phyloP scores from a whole-genome alignment of 805 yeast genomes.

The Clavispora santaluciae region DNA sequence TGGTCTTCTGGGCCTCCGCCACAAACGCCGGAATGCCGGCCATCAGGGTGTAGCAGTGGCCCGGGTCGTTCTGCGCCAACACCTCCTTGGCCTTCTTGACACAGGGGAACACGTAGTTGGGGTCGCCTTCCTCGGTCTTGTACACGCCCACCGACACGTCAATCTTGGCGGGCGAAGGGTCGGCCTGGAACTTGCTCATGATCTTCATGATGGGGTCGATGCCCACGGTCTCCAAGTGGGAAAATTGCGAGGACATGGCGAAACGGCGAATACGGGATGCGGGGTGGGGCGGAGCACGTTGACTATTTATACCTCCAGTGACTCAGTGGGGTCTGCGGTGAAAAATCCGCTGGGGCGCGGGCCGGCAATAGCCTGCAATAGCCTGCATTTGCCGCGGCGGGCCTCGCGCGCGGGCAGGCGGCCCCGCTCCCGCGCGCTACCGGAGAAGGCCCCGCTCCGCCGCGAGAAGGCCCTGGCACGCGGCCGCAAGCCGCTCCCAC shows the following conservation, averaged over 20 bases:
- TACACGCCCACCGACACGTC: constrained; percentile 45
- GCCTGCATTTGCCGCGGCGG: neutral
- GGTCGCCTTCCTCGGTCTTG: constrained; percentile 34
- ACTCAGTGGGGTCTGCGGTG: neutral
- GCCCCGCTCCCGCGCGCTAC: too few relatives aligned
- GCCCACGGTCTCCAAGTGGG: constrained; percentile 7
- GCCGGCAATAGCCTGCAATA: neutral
- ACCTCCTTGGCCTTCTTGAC: constrained; percentile 32
- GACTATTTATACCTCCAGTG: neutral
- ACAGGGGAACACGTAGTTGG: constrained; percentile 32
- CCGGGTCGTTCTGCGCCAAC: constrained; percentile 32
- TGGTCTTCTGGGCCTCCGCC: constrained; percentile 28
- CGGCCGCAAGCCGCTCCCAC: neutral
- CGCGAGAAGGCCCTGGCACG: neutral
- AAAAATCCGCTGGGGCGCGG: neutral
- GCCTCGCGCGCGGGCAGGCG: too few relatives aligned
- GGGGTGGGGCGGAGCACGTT: neutral
- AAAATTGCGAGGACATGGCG: constrained; percentile 3
- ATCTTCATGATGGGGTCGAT: constrained; percentile 16
- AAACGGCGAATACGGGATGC: neutral
- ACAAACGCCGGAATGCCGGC: constrained; percentile 37
- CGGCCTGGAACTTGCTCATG: constrained; percentile 16
- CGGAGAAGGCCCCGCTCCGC: too few relatives aligned
- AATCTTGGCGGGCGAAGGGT: constrained; percentile 29
- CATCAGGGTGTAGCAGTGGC: constrained; percentile 42